Conservation (phyloP, 352 stramenopile species). For the Phytophthora foliorum region DNA sequence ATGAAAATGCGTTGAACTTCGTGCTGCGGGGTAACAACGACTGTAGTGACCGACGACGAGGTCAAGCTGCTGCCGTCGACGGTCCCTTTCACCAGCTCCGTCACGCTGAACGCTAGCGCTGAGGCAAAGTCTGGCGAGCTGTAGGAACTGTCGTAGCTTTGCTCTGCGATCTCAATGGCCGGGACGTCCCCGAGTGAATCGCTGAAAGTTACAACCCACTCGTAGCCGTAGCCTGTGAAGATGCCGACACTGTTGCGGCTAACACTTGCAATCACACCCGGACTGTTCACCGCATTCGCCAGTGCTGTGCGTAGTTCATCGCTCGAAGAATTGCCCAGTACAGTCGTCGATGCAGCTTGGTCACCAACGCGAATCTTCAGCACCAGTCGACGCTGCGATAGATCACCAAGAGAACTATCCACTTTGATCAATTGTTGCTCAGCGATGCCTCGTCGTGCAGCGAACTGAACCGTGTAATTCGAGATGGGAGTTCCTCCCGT, state of each 20-base stretch:
- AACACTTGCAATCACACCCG: slow-evolving; percentile 36
- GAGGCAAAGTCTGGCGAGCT: slow-evolving; percentile 37
- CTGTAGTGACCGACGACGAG: slow-evolving; percentile 22
- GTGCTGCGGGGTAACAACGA: slow-evolving; percentile 35
- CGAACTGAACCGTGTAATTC: slow-evolving; percentile 68
- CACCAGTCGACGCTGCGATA: slow-evolving; percentile 25
- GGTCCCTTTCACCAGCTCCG: slow-evolving; percentile 55
- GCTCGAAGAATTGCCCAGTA: slow-evolving; percentile 56
- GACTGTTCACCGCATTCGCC: slow-evolving; percentile 21
- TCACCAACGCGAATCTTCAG: slow-evolving; percentile 34
- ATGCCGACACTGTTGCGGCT: slow-evolving; percentile 53
- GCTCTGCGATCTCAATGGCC: slow-evolving; percentile 40
- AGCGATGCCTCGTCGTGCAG: slow-evolving; percentile 57
- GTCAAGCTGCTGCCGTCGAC: slow-evolving; percentile 37
- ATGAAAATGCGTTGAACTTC: slow-evolving; percentile 85
- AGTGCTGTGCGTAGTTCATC: slow-evolving; percentile 39
- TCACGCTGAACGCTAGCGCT: slow-evolving; percentile 41
- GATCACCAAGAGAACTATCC: slow-evolving; percentile 42
- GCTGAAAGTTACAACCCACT: slow-evolving; percentile 78
- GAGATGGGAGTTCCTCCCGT: slow-evolving; percentile 55
- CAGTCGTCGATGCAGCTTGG: slow-evolving; percentile 16
- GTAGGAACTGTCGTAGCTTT: slow-evolving; percentile 7
- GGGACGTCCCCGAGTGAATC: slow-evolving; percentile 63
- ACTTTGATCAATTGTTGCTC: slow-evolving; percentile 74
- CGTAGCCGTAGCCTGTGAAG: slow-evolving; percentile 65